Percentiles rank a stretch among this genome's conserved stretches.
These are phyloP conservation scores for Geotrichum fermentans DNA, from an alignment of 1,139 yeast genomes.

Conservation along the genomic window DNA sequence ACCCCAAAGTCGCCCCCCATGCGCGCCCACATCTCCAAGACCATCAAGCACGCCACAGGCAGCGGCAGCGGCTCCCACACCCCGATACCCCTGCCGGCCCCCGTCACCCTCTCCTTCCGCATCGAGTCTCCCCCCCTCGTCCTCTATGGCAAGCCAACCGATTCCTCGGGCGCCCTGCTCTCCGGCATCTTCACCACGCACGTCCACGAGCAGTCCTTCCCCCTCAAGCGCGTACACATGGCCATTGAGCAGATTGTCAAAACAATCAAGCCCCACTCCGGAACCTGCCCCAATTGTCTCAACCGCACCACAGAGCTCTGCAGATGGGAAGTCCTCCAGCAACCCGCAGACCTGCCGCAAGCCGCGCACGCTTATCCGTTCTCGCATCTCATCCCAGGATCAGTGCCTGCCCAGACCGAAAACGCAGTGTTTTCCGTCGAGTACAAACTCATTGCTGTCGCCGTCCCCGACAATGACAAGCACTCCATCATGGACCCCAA, in stretches of 20 bases:
- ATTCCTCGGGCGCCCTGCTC: conserved; percentile 79
- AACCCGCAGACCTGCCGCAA: conserved; percentile 48
- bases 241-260: conserved; percentile 63
- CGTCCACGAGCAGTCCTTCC: conserved; percentile 33
- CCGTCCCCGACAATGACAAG: conserved; percentile 41
- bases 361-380: conserved; percentile 89
- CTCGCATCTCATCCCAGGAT: conserved; percentile 85
- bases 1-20: conserved; percentile 5
- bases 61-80: conserved; percentile 4
- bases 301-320: conserved; percentile 59
- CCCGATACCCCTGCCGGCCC: conserved; percentile 14
- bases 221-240: conserved; percentile 55
- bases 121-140: conserved; percentile 90
- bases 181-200: conserved; percentile 57
- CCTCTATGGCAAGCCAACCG: conserved; percentile 70
- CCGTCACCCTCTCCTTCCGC: conserved; percentile 50
- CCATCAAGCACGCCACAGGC: background rate
- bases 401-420: conserved; percentile 74
- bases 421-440: conserved; percentile 53
- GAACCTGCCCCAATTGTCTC: conserved; percentile 46
- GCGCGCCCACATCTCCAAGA: conserved; percentile 1
- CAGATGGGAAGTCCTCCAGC: conserved; percentile 77
- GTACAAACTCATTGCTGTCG: conserved; percentile 70
- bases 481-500: conserved; percentile 10
- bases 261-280: conserved; percentile 24